Evolutionary conservation across 2,329 filamentous ascomycete species (phyloP).

Genomic region (Xylaria sp.): DNA sequence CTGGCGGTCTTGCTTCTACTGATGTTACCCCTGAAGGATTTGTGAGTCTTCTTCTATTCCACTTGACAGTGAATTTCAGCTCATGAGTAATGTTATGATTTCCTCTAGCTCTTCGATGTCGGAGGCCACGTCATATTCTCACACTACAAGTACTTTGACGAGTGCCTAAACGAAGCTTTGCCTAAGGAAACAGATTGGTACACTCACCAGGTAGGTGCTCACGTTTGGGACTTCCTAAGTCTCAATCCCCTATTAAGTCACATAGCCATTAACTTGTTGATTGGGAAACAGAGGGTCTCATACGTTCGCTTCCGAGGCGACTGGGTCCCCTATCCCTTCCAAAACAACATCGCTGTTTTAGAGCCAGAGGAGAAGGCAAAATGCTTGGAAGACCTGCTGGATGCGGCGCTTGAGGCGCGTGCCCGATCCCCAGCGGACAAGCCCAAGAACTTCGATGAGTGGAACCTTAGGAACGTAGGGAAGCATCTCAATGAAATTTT

Average conservation of each 20-base stretch:
- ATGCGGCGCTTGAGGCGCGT: neutral
- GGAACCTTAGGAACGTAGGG: neutral
- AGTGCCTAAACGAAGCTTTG: neutral
- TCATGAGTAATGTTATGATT: neutral
- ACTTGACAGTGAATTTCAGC: neutral
- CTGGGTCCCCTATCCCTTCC: neutral
- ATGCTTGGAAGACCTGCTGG: neutral
- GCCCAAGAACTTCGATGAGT: slow-evolving; percentile 1
- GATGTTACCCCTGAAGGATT: neutral
- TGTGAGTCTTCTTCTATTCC: neutral
- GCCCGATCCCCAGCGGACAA: neutral
- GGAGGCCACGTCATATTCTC: neutral
- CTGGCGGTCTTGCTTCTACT: neutral
- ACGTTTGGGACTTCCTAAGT: neutral
- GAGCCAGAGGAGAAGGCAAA: neutral
- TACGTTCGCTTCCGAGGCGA: neutral
- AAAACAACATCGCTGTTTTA: neutral
- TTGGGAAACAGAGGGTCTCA: neutral
- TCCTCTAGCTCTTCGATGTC: neutral
- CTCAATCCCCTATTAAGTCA: neutral
- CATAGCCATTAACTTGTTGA: neutral
- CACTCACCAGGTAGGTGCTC: neutral
- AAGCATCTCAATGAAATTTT: neutral
- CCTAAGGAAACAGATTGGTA: neutral
- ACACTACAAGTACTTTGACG: neutral